phyloP scores from a whole-genome alignment of 192 early-diverging fungal species.

The Umbelopsis sp. region DNA sequence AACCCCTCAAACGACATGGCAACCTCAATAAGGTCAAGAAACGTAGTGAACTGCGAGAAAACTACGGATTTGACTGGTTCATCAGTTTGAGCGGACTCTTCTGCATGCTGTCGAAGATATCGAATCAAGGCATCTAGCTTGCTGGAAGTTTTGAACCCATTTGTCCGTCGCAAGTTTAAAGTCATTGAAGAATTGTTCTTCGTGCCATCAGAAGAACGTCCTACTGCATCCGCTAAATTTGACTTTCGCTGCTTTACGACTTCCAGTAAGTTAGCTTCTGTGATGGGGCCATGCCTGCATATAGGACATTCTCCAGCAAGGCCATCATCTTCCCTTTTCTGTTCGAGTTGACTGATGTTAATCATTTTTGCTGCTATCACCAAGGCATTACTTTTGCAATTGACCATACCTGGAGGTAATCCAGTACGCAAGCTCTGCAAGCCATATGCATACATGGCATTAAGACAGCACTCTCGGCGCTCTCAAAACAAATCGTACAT shows the following conservation, averaged over 20 bases:
- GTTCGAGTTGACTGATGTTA: background rate
- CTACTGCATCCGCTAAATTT: background rate
- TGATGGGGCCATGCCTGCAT: constrained; percentile 53
- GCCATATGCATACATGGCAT: constrained; percentile 62
- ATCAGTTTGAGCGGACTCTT: background rate
- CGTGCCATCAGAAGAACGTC: background rate
- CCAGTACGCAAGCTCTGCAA: constrained; percentile 54
- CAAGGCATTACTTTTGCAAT: background rate
- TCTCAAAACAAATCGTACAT: constrained; percentile 61
- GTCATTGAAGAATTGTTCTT: background rate
- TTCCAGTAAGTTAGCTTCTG: constrained; percentile 49
- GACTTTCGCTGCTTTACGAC: constrained; percentile 20
- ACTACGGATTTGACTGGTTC: constrained; percentile 74
- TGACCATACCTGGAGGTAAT: constrained; percentile 50
- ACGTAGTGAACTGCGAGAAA: constrained; percentile 92
- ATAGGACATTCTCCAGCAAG: constrained; percentile 56
- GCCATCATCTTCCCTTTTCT: constrained; percentile 50
- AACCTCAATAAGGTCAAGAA: constrained; percentile 75
- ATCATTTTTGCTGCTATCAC: background rate
- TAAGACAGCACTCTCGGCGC: constrained; percentile 47
- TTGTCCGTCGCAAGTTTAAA: constrained; percentile 28
- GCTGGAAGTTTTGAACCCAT: constrained; percentile 37
- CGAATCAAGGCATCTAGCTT: constrained; percentile 54
- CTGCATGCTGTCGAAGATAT: constrained; percentile 36
- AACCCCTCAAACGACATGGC: constrained; percentile 59